Conservation (phyloP, 306 rosid genomes). For the Vigna unguiculata region DNA sequence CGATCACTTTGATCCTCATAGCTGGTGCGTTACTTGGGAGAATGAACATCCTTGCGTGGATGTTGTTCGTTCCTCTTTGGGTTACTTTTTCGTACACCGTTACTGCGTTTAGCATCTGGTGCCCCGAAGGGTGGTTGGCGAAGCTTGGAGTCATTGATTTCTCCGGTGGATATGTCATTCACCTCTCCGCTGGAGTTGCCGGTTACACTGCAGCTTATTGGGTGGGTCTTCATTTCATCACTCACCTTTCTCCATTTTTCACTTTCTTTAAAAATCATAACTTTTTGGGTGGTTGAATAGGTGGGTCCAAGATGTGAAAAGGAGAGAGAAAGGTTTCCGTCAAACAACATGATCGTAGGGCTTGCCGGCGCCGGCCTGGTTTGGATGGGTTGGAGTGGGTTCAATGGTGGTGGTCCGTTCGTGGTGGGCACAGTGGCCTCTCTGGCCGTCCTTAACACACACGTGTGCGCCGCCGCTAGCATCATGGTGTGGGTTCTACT, state of each 20-base stretch:
- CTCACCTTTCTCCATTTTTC: background rate
- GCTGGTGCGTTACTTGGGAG: slow-evolving; percentile 60
- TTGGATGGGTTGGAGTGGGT: slow-evolving; percentile 74
- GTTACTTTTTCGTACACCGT: slow-evolving; percentile 52
- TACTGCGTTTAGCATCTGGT: slow-evolving; percentile 62
- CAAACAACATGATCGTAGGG: slow-evolving; percentile 56
- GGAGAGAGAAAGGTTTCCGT: slow-evolving; percentile 34
- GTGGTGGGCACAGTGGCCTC: slow-evolving; percentile 51
- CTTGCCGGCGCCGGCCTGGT: slow-evolving; percentile 63
- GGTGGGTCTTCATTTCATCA: slow-evolving; percentile 13
- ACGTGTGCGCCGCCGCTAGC: slow-evolving; percentile 56
- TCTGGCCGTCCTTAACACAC: slow-evolving; percentile 60
- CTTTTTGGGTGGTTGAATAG: slow-evolving; percentile 7
- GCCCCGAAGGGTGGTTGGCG: slow-evolving; percentile 57
- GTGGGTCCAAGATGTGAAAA: slow-evolving; percentile 52
- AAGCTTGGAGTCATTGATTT: slow-evolving; percentile 60
- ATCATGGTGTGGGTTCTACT: slow-evolving; percentile 52
- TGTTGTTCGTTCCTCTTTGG: slow-evolving; percentile 67
- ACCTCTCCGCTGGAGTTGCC: slow-evolving; percentile 59
- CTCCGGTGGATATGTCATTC: slow-evolving; percentile 61
- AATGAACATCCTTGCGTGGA: slow-evolving; percentile 66
- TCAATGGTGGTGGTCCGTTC: slow-evolving; percentile 64
- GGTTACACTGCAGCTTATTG: slow-evolving; percentile 63
- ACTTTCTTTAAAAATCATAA: too few relatives aligned
- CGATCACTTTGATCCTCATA: slow-evolving; percentile 54